Conservation (phyloP, 2,329 filamentous ascomycete species). For the Colletotrichum shisoi region DNA sequence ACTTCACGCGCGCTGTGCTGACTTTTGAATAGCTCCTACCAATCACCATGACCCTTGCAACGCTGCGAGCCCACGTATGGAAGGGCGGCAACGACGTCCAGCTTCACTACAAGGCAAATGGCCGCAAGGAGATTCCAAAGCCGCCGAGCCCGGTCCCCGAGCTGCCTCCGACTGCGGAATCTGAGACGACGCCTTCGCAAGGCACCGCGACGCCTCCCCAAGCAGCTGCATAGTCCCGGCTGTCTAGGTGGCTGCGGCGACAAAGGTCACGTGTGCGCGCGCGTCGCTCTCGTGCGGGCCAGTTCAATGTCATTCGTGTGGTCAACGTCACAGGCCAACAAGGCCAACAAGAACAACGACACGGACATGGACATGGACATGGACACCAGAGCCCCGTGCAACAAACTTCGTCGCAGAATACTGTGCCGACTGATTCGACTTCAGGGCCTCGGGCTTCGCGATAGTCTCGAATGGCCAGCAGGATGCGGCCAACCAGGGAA, state of each 20-base stretch:
- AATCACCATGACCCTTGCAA: slow-evolving; percentile 90
- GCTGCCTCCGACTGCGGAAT: slow-evolving; percentile 20
- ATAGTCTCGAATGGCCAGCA: slow-evolving; percentile 14
- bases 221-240: slow-evolving; percentile 16
- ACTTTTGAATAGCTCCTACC: slow-evolving; percentile 65
- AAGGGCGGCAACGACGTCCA: slow-evolving; percentile 92
- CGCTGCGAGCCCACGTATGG: slow-evolving; percentile 91
- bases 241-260: slow-evolving; percentile 4
- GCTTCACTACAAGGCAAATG: slow-evolving; percentile 90
- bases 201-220: slow-evolving; percentile 32
- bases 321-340: neutral
- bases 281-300: neutral
- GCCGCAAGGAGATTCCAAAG: slow-evolving; percentile 70
- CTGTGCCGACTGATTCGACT: neutral
- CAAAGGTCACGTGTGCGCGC: neutral
- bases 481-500: slow-evolving; percentile 5
- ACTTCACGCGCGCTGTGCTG: neutral
- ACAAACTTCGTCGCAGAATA: slow-evolving; percentile 7
- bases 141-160: slow-evolving; percentile 40
- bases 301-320: slow-evolving; percentile 1
- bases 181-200: slow-evolving; percentile 28
- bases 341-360: neutral
- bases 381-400: neutral
- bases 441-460: neutral
- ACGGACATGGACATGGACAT: no score